A percentile compares a stretch with the other conserved stretches of the same genome.
Evolutionary conservation across 106 monocot genomes (phyloP).

Genomic region (Apostasia ramifera): DNA sequence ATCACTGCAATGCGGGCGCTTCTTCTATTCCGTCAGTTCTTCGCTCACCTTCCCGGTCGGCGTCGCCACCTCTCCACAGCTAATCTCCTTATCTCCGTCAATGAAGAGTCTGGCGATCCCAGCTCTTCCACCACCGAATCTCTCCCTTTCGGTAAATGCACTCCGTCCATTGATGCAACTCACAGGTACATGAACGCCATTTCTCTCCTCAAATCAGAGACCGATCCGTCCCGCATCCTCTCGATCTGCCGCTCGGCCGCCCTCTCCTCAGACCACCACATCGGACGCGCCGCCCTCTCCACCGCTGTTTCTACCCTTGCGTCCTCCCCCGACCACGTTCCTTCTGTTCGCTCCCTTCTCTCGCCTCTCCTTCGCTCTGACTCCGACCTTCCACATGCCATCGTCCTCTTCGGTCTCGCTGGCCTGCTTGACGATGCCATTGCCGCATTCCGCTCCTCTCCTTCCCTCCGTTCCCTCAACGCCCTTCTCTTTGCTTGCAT

Average conservation of each 20-base stretch:
- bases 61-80: neutral
- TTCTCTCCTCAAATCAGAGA: conserved; percentile 34
- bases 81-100: neutral
- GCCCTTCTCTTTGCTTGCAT: conserved; percentile 42
- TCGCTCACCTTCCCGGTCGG: neutral
- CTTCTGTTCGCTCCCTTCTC: conserved; percentile 29
- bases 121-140: neutral
- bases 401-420: conserved; percentile 44
- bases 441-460: conserved; percentile 13
- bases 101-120: neutral
- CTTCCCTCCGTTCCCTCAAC: conserved; percentile 24
- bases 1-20: neutral
- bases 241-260: conserved; percentile 22
- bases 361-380: conserved; percentile 8
- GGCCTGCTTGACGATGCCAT: conserved; percentile 38
- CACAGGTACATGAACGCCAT: conserved; percentile 9
- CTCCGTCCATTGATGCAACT: too few species aligned
- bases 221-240: conserved; percentile 23
- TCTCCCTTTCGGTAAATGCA: too few species aligned
- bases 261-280: conserved; percentile 24
- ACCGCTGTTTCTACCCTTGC: conserved; percentile 18
- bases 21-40: neutral
- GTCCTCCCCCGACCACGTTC: conserved; percentile 15
- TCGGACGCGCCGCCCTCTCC: conserved; percentile 36
- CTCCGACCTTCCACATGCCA: conserved; percentile 17